Base-by-base conservation (phyloP, 495 filamentous ascomycete genomes). In the Aspergillus saccharolyticus region DNA sequence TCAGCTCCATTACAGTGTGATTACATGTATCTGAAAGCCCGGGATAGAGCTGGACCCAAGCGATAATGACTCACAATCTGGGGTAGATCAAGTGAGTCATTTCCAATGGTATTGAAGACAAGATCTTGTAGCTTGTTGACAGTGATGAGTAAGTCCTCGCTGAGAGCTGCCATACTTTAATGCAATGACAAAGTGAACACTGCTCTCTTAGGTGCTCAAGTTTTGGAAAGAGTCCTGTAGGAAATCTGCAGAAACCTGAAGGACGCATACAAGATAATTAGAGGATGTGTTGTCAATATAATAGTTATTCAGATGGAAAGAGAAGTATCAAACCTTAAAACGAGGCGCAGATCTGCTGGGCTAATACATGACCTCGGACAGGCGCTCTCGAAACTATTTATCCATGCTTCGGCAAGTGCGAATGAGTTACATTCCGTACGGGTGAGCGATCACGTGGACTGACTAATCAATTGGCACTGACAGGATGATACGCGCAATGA, bases 51-150 rank as follows among this genome's bases (percentile, higher is more conserved):
- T 24, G 7, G 15, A 14, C 16, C 10, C 12, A 22, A 14, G n/a
- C 15, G n/a, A 45, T 33, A 10, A 30, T 42, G 42, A 76, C 87
- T 71, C 85, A 97, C 94, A 78, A 99, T 99, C 73, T 99, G 94
- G 53, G 94, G 94, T 43, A 99, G 74, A 74, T 99, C 94, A 54
- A 99, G 83, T 39, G 92, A 97, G 70, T 99, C 94, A 76, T 94
- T 96, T 69, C 94, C 95, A 69, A 98, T 98, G 52, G 95, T 98
- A 77, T 98, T 97, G 78, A 98, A 97, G 56, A 98, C 94, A 66
- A 99, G 74, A 74, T 99, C 94, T 68, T 98, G 95, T 59, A 98
- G 81, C 77, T 92, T 93, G 76, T 98, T 97, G 70, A 97, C 94
- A 50, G 88, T 92, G 55, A 83, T 82, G 67, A 98, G 81, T 69